Evolutionary conservation across 768 basidiomycete species (phyloP).

Genomic region (Daedalea quercina): DNA sequence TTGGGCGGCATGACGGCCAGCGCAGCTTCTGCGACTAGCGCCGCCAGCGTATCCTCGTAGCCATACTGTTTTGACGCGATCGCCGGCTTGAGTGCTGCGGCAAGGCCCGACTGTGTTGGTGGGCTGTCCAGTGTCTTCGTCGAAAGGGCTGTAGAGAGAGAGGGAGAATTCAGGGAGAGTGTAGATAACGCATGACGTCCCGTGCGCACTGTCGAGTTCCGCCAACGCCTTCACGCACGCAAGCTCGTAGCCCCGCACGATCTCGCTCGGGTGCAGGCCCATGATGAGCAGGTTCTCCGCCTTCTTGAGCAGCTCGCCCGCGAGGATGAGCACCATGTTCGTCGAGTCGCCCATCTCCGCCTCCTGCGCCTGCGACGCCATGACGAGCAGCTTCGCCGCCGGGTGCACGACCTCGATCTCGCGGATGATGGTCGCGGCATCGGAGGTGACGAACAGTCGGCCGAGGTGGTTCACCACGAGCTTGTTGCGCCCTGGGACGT

Average conservation of each 20-base stretch:
- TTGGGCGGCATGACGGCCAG: conserved; percentile 87
- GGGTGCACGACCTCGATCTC: conserved; percentile 99
- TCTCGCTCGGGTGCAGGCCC: conserved; percentile 96
- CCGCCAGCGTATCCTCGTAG: conserved; percentile 74
- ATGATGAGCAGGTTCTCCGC: conserved; percentile 89
- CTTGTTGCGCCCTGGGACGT: conserved; percentile 79
- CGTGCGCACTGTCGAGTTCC: conserved; percentile 81
- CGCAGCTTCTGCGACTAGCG: conserved; percentile 89
- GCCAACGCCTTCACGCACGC: conserved; percentile 77
- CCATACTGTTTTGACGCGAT: conserved; percentile 99
- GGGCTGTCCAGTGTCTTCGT: conserved; percentile 65
- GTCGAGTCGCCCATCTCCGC: conserved; percentile 98
- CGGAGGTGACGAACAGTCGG: conserved; percentile 92
- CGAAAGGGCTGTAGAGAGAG: conserved; percentile 48
- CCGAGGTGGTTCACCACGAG: conserved; percentile 97
- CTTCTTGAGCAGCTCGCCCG: conserved; percentile 90
- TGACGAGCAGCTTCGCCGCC: conserved; percentile 97
- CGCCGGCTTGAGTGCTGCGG: conserved; percentile 77
- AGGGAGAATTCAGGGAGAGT: conserved; percentile 4
- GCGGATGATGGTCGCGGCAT: conserved; percentile 97
- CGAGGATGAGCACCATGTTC: conserved; percentile 91
- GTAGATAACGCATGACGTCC: not conserved
- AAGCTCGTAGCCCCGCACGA: conserved; percentile 92
- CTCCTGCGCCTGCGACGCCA: conserved; percentile 97
- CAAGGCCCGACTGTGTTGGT: conserved; percentile 60